phyloP scores from a whole-genome alignment of 164 flowering plant genomes.

The Protea cynaroides region DNA sequence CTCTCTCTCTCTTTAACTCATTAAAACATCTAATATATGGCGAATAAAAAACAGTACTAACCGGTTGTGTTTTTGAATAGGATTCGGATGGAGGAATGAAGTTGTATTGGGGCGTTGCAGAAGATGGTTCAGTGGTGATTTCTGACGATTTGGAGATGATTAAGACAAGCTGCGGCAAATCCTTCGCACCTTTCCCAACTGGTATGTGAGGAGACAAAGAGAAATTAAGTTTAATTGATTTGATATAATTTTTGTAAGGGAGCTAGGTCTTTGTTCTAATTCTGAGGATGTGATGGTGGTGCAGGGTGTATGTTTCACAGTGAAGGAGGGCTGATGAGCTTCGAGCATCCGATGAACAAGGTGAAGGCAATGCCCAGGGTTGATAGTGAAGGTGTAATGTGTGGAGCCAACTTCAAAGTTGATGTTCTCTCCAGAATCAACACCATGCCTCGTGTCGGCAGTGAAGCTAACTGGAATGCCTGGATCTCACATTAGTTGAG shows the following conservation, averaged over 20 bases:
- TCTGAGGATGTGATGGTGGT: constrained; percentile 3
- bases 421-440: constrained; percentile 56
- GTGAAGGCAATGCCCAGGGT: constrained; percentile 87
- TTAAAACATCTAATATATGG: no score
- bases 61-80: no score
- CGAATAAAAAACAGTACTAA: no score
- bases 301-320: constrained; percentile 92
- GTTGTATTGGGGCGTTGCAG: constrained; percentile 87
- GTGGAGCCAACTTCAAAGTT: constrained; percentile 90
- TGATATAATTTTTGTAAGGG: no score
- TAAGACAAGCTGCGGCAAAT: constrained; percentile 80
- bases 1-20: neutral
- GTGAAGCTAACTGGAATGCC: constrained; percentile 60
- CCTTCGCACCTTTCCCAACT: constrained; percentile 86
- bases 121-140: constrained; percentile 87
- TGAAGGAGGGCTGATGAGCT: constrained; percentile 84
- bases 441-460: constrained; percentile 84
- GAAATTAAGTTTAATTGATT: no score
- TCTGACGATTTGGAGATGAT: constrained; percentile 74
- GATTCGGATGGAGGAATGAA: constrained; percentile 78
- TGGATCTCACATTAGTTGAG: constrained; percentile 21
- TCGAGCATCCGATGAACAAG: constrained; percentile 93
- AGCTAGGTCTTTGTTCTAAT: no score
- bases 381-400: constrained; percentile 84
- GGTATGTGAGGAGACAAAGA: constrained; percentile 47